Base-by-base conservation (phyloP, 257 asterid species). In the Coffea canephora region DNA sequence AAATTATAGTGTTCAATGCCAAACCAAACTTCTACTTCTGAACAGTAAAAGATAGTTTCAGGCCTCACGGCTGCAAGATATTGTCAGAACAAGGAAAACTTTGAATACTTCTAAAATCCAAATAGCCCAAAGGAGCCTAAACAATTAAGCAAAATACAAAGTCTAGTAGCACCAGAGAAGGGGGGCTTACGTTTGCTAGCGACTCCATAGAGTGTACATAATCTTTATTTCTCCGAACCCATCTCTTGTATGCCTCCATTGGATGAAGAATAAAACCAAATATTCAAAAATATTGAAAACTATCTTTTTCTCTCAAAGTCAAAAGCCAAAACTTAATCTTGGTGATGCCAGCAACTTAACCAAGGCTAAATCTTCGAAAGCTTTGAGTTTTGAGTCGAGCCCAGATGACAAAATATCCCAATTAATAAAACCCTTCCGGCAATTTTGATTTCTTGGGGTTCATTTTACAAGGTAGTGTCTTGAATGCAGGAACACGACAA, bases 211-310 rank as follows among this genome's bases (percentile, higher is more conserved):
- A 92, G 78, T 91, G 95, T 46, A 93, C 91, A 69, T 91, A 93
- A 48, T 93, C 98, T 73, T 79, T 87, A 75, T 95, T 95, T 86
- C 91, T 91, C 78, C 96, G 83, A 49, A 95, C 94, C 97, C 97
- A 95, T 86, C 92, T 89, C 94, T 87, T 93, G 88, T 95, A 95
- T 87, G 92, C 91, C 87, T 95, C 99, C 98, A 95, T 95, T 46
- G 82, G 75, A 78, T 75, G 25, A 73, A 79, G 78, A 75, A 83
- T 48, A 61, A 70, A 68, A 80, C 59, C 73, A 82, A 81, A 71
- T 68, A 16, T 19, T 77, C 80, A 61, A 69, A 82, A 81, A 71
- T 68, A 16, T 19, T 77, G 79, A 61, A 69, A 75, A 66, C 76
- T 52, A 43, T 62, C 69, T 48, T 36, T 64, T 41, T 25, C 59